These are phyloP conservation scores for Rhizophora apiculata DNA, from an alignment of 345 rosid genomes.

Conservation along the genomic window DNA sequence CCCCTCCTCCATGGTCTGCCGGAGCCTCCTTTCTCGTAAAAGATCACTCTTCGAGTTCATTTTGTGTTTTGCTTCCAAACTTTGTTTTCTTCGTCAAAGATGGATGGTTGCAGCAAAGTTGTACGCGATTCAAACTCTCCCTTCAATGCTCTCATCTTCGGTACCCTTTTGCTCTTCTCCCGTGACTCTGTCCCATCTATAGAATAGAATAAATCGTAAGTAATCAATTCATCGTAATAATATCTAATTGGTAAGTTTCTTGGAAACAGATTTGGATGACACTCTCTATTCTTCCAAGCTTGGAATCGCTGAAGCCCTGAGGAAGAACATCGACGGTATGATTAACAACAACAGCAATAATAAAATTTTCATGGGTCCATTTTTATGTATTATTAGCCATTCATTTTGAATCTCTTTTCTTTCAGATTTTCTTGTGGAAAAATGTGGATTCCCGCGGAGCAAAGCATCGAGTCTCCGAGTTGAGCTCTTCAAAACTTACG, in stretches of 20 bases:
- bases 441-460: conserved; percentile 53
- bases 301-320: conserved; percentile 68
- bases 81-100: conserved; percentile 15
- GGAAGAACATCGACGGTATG: conserved; percentile 76
- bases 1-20: neutral
- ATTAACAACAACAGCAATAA: too few species aligned
- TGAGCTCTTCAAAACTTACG: conserved; percentile 79
- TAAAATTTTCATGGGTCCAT: too few species aligned
- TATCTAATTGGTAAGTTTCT: neutral
- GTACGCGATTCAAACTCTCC: conserved; percentile 38
- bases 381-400: neutral
- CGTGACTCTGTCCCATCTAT: too few species aligned
- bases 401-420: too few species aligned
- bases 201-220: too few species aligned
- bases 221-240: neutral
- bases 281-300: conserved; percentile 71
- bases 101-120: conserved; percentile 33
- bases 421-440: conserved; percentile 70
- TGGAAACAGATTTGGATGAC: conserved; percentile 79
- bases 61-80: neutral
- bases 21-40: neutral
- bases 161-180: conserved; percentile 23
- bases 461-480: conserved; percentile 64
- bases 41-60: neutral
- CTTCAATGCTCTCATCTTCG: conserved; percentile 69